Conservation (phyloP, 2,329 filamentous ascomycete genomes). For the Daldinia eschscholtzii region DNA sequence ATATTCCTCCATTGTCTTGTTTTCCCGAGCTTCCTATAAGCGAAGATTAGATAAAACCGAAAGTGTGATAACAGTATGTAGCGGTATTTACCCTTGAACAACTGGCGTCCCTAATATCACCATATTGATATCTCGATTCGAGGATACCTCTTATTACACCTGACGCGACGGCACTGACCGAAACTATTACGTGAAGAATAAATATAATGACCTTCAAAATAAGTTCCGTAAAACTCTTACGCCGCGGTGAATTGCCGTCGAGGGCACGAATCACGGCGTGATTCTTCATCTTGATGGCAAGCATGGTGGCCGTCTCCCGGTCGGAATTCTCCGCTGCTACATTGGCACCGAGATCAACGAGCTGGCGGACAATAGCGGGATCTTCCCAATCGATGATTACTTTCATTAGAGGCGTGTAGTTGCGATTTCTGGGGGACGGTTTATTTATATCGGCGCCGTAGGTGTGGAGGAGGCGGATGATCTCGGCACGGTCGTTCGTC, state of each 20-base stretch:
- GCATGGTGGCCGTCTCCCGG: background rate
- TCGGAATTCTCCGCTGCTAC: background rate
- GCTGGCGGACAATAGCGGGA: background rate
- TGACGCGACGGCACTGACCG: background rate
- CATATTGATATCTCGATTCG: background rate
- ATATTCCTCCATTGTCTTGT: background rate
- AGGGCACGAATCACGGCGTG: background rate
- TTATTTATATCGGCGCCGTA: background rate
- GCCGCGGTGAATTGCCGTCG: background rate
- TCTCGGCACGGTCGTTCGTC: background rate
- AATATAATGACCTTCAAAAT: background rate
- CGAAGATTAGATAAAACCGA: background rate
- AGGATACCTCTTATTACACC: background rate
- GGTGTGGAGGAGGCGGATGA: background rate
- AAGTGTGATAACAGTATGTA: background rate
- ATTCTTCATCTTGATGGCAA: background rate
- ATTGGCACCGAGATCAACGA: background rate
- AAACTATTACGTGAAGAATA: background rate
- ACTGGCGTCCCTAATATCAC: background rate
- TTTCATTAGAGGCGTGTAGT: constrained; percentile 5
- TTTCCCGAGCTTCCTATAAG: background rate
- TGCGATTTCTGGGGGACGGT: background rate
- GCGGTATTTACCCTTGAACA: background rate
- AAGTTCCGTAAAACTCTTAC: background rate
- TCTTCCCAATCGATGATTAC: background rate